These are phyloP conservation scores for Cinnamomum micranthum DNA, from an alignment of 164 flowering plant species.

Conservation along the genomic window DNA sequence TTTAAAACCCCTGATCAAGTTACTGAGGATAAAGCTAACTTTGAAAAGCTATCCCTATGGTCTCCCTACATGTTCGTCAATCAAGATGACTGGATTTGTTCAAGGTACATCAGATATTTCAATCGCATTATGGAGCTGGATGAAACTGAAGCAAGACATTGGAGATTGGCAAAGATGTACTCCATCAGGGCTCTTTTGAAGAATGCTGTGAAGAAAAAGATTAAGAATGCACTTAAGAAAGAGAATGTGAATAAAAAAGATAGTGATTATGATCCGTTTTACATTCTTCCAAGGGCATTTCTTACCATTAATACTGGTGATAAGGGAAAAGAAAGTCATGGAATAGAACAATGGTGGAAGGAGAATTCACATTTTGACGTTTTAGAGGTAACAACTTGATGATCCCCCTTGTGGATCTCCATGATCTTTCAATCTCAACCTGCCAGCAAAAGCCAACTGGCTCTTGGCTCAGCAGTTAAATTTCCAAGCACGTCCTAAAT, in stretches of 20 bases:
- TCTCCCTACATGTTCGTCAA: slow-evolving; percentile 56
- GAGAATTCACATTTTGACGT: slow-evolving; percentile 21
- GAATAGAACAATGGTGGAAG: slow-evolving; percentile 74
- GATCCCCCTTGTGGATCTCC: too few species aligned
- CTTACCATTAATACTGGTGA: slow-evolving; percentile 37
- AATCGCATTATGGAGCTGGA: slow-evolving; percentile 26
- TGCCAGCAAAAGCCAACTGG: too few species aligned
- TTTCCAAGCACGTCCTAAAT: too few species aligned
- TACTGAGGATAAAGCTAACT: slow-evolving; percentile 31
- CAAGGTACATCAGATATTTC: slow-evolving; percentile 70
- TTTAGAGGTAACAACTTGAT: too few species aligned
- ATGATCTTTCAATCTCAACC: too few species aligned
- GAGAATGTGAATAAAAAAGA: slow-evolving; percentile 41
- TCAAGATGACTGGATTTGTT: slow-evolving; percentile 53
- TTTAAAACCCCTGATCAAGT: too few species aligned
- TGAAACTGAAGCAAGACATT: slow-evolving; percentile 52
- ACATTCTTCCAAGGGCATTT: slow-evolving; percentile 66
- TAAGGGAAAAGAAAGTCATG: slow-evolving; percentile 35
- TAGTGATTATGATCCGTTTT: slow-evolving; percentile 46
- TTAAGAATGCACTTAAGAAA: too few species aligned
- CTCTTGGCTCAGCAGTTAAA: too few species aligned
- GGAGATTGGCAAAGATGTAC: slow-evolving; percentile 46
- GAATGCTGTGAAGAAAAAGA: too few species aligned
- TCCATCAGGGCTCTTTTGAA: slow-evolving; percentile 38
- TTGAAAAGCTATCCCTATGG: slow-evolving; percentile 48